Percentiles rank a stretch among this genome's conserved stretches.
Evolutionary conservation across 257 asterid genomes (phyloP).

Genomic region (Scutellaria baicalensis): DNA sequence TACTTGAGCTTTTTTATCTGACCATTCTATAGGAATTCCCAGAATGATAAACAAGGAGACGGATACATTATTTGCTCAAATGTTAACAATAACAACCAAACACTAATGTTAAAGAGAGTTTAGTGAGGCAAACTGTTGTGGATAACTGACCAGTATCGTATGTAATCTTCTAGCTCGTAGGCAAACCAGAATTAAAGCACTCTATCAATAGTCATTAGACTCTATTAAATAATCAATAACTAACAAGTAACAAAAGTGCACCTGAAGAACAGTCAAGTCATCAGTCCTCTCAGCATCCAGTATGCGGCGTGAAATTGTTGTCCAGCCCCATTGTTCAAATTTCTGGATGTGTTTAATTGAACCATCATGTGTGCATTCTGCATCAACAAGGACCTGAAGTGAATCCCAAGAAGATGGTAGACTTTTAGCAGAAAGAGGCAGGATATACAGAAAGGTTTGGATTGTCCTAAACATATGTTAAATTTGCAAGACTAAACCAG

Average conservation of each 20-base stretch:
- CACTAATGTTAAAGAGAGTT: neutral
- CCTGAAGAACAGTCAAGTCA: constrained; percentile 75
- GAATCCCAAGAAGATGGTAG: constrained; percentile 20
- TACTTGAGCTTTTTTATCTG: neutral
- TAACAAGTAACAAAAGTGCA: constrained; percentile 6
- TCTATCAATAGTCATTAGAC: neutral
- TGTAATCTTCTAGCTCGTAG: neutral
- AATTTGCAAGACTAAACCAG: neutral
- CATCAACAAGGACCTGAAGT: constrained; percentile 88
- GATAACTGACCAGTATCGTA: neutral
- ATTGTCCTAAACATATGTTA: neutral
- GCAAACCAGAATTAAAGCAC: neutral
- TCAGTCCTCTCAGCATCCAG: constrained; percentile 86
- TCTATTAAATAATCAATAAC: neutral
- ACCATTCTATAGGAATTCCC: neutral
- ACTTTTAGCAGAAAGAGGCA: constrained; percentile 6
- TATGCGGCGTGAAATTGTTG: constrained; percentile 83
- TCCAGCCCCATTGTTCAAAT: constrained; percentile 98
- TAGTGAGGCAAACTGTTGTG: neutral
- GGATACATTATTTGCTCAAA: neutral
- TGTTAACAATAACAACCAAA: neutral
- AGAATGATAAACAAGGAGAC: neutral
- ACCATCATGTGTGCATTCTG: constrained; percentile 98
- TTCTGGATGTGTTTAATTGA: constrained; percentile 84
- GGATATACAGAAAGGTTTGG: neutral